phyloP scores from a whole-genome alignment of 2,329 filamentous ascomycete genomes.

The Neophaeococcomyces mojaviensis region DNA sequence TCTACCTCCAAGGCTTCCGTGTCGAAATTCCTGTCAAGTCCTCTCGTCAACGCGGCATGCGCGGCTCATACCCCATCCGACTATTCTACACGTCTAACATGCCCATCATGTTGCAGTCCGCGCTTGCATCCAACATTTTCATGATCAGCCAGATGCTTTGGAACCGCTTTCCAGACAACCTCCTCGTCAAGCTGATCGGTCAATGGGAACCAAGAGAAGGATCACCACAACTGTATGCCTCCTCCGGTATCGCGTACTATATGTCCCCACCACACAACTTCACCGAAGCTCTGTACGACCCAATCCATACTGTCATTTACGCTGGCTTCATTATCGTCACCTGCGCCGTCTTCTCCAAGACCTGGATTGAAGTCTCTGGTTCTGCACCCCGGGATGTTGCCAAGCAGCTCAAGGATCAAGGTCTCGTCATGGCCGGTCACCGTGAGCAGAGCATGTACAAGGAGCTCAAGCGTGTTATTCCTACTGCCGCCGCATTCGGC shows the following conservation, averaged over 20 bases:
- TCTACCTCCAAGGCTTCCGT: slow-evolving; percentile 98
- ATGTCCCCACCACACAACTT: slow-evolving; percentile 98
- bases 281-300: slow-evolving; percentile 92
- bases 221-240: slow-evolving; percentile 87
- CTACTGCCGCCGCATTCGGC: slow-evolving; percentile 94
- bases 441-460: slow-evolving; percentile 99
- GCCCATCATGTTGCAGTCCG: slow-evolving; percentile 99
- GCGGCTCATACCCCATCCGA: slow-evolving; percentile 94
- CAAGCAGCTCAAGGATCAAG: slow-evolving; percentile 99
- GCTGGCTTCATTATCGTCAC: slow-evolving; percentile 96
- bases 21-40: slow-evolving; percentile 99
- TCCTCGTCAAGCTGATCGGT: slow-evolving; percentile 92
- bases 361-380: slow-evolving; percentile 98
- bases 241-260: slow-evolving; percentile 95
- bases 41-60: slow-evolving; percentile 95
- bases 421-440: slow-evolving; percentile 98
- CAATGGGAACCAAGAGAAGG: slow-evolving; percentile 98
- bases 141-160: slow-evolving; percentile 98
- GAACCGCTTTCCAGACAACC: slow-evolving; percentile 97
- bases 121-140: slow-evolving; percentile 98
- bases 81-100: slow-evolving; percentile 99
- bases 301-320: slow-evolving; percentile 92
- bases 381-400: slow-evolving; percentile 96
- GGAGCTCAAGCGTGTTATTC: slow-evolving; percentile 98
- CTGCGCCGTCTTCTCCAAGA: slow-evolving; percentile 98